Percentiles rank a stretch among this genome's conserved stretches.
These are phyloP conservation scores for Baorangia bicolor DNA, from an alignment of 768 basidiomycete species.

Conservation along the genomic window DNA sequence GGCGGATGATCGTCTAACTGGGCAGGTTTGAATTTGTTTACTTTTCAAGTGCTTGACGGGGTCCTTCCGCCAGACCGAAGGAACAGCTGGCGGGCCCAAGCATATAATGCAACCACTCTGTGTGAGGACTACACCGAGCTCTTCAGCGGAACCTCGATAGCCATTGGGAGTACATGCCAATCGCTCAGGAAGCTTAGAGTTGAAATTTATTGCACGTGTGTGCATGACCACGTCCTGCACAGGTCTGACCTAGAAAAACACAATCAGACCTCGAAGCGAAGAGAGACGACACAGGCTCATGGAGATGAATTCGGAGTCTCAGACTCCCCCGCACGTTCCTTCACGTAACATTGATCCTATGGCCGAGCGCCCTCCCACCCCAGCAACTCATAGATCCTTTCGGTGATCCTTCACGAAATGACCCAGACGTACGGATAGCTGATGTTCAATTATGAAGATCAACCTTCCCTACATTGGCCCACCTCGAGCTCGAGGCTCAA, in stretches of 20 bases:
- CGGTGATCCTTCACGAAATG: background rate
- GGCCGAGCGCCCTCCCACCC: too few relatives aligned
- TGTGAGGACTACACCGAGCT: background rate
- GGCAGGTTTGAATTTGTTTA: background rate
- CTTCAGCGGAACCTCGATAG: background rate
- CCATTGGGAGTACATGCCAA: background rate
- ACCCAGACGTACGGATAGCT: background rate
- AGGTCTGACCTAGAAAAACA: background rate
- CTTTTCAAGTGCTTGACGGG: background rate
- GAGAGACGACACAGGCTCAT: background rate
- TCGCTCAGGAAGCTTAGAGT: background rate
- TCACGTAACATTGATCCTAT: too few relatives aligned
- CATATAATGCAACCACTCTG: background rate
- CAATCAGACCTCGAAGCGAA: background rate
- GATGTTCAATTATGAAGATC: background rate
- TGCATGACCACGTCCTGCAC: background rate
- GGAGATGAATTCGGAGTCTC: background rate
- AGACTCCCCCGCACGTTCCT: too few relatives aligned
- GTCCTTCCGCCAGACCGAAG: background rate
- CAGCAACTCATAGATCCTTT: background rate
- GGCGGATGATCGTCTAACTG: background rate
- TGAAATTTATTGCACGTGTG: background rate
- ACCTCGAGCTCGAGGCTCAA: background rate
- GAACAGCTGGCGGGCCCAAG: background rate
- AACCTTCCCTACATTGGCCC: background rate